Evolutionary conservation across 2,329 filamentous ascomycete genomes (phyloP).

Genomic region (Trichoderma gracile): DNA sequence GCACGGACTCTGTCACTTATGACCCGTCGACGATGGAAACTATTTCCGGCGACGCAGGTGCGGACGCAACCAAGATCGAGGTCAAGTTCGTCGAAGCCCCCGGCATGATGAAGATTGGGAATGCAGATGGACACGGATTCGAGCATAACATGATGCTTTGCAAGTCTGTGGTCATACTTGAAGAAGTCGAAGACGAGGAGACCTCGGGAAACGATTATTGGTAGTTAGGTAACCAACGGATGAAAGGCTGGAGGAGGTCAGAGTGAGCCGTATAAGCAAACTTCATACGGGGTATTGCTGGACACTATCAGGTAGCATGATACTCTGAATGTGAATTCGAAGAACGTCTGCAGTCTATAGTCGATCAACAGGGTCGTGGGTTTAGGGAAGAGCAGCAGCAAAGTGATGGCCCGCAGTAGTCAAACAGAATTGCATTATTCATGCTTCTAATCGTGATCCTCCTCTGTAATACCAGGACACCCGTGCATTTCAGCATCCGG

Average conservation of each 20-base stretch:
- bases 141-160: constrained; percentile 18
- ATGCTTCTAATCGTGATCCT: constrained; percentile 63
- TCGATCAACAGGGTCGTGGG: too few species aligned
- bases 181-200: not conserved
- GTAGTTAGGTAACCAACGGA: too few species aligned
- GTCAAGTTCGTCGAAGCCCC: constrained; percentile 23
- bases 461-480: constrained; percentile 84
- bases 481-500: constrained; percentile 74
- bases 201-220: too few species aligned
- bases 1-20: not conserved
- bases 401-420: too few species aligned
- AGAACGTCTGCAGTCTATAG: too few species aligned
- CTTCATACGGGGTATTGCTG: too few species aligned
- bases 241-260: too few species aligned
- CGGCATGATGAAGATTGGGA: constrained; percentile 26
- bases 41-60: not conserved
- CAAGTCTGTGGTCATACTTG: not conserved
- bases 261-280: too few species aligned
- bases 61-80: not conserved
- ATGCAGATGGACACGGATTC: constrained; percentile 26
- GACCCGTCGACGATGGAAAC: not conserved
- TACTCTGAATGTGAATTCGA: too few species aligned
- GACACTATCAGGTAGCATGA: too few species aligned
- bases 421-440: not conserved
- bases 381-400: too few species aligned